Evolutionary conservation across 208 protist genomes (phyloP), one percentile per base, ranked within the genome.

Genomic region (Leishmania tarentolae): DNA sequence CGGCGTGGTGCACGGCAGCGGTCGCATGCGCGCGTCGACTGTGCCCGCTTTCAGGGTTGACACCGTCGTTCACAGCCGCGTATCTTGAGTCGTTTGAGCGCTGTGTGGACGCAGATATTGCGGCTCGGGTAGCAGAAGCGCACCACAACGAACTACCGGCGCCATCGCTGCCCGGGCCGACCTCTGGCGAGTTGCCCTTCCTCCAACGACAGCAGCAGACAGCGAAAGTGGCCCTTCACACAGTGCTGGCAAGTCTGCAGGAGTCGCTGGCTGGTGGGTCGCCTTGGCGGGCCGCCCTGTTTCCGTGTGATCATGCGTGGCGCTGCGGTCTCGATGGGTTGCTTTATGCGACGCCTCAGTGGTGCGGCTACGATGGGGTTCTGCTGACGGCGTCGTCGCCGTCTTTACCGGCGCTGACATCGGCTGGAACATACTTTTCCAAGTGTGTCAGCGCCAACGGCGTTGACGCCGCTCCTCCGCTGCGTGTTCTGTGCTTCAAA

Each of bases 331-430:
- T 81, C 4, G 90, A 91, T 56, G 90, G 87, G 3, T 69, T 96
- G 9, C 90, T 94, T 73, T 92, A 87, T 65, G 87, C 86, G 56
- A 84, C 90, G 46, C 85, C 87, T 28, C 79, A 83, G 21, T 91
- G 90, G 71, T 92, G 85, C 73, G 83, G 81, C 47, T 87, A 85
- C 79, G 50, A 68, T 37, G 81, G 80, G 17, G 78, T 76, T 6
- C n/a, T 86, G 61, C 57, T 84, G 11, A 59, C 40, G 47, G 52
- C 46, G n/a, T 61, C 68, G 50, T 70, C 53, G 15, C 21, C 31
- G 19, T 24, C 63, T 24, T 31, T n/a, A 7, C 61, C 61, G 35
- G 35, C 46, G 24, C 68, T 46, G 19, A 17, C 57, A 31, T 40
- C 44, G 3, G 56, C 17, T 21, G 42, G 4, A 63, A 8, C 9